Conservation (phyloP, 192 early-diverging fungal genomes). For the Borealophlyctis nickersoniae region DNA sequence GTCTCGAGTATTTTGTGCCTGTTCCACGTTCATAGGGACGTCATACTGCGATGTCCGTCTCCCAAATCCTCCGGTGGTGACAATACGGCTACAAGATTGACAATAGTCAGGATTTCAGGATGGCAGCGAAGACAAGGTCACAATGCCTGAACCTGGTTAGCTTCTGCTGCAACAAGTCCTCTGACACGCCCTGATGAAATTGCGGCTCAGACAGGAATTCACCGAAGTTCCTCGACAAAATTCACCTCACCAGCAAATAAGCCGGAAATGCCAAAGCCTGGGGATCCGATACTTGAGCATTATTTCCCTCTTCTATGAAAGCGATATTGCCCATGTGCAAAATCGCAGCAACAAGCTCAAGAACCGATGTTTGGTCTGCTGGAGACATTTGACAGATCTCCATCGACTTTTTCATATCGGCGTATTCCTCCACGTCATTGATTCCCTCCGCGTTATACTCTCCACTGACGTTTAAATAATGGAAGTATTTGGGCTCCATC, state of each 20-base stretch:
- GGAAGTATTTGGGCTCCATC: constrained; percentile 53
- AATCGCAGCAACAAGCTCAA: constrained; percentile 88
- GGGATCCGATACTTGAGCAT: constrained; percentile 49
- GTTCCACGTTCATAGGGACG: constrained; percentile 85
- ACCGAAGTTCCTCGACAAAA: not conserved
- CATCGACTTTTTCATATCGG: constrained; percentile 90
- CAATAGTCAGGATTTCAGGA: too few species aligned
- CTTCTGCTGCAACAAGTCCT: constrained; percentile 38
- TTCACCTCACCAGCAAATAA: constrained; percentile 38
- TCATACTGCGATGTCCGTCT: constrained; percentile 54
- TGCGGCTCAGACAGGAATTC: not conserved
- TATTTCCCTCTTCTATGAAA: constrained; percentile 77
- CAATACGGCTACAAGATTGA: constrained; percentile 37
- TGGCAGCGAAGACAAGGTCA: too few species aligned
- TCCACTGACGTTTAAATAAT: constrained; percentile 41
- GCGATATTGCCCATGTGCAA: constrained; percentile 95
- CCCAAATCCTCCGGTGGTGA: constrained; percentile 52
- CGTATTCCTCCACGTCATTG: constrained; percentile 82
- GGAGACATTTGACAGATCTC: constrained; percentile 79
- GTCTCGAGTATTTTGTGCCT: constrained; percentile 86
- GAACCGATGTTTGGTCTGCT: constrained; percentile 80
- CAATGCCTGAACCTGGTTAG: constrained; percentile 30
- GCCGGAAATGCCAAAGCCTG: constrained; percentile 55
- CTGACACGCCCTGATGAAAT: constrained; percentile 26
- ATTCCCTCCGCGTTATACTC: constrained; percentile 82